phyloP scores from a whole-genome alignment of 768 basidiomycete species.

The Naganishia kalamii region DNA sequence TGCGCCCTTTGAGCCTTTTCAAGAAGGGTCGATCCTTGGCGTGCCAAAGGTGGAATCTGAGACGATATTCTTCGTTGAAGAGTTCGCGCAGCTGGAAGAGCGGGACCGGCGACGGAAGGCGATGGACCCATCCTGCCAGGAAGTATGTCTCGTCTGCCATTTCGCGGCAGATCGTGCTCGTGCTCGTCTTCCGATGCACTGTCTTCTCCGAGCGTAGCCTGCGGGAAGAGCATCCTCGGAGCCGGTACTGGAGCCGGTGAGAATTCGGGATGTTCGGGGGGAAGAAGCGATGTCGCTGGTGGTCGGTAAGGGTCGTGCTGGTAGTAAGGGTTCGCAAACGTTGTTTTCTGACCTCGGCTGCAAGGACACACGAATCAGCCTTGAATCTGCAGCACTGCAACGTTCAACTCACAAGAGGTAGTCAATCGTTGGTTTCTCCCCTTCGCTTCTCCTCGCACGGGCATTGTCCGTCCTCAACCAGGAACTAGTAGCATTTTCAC shows the following conservation, averaged over 20 bases:
- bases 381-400: background rate
- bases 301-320: slow-evolving; percentile 7
- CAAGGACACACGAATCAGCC: background rate
- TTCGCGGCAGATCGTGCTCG: background rate
- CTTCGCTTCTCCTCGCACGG: background rate
- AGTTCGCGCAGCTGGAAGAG: background rate
- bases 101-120: background rate
- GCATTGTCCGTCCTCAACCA: slow-evolving; percentile 11
- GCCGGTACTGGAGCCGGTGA: slow-evolving; percentile 17
- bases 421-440: slow-evolving; percentile 16
- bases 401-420: slow-evolving; percentile 11
- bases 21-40: slow-evolving; percentile 3
- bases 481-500: background rate
- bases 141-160: background rate
- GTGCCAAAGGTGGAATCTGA: slow-evolving; percentile 8
- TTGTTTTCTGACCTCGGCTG: slow-evolving; percentile 20
- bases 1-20: slow-evolving; percentile 2
- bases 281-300: slow-evolving; percentile 10
- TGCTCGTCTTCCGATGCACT: background rate
- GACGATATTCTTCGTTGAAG: slow-evolving; percentile 10
- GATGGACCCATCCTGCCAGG: background rate
- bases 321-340: slow-evolving; percentile 22
- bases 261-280: slow-evolving; percentile 19
- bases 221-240: slow-evolving; percentile 15
- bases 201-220: background rate